phyloP scores from a whole-genome alignment of 2,329 filamentous ascomycete genomes.

The Aspergillus pseudotamarii region DNA sequence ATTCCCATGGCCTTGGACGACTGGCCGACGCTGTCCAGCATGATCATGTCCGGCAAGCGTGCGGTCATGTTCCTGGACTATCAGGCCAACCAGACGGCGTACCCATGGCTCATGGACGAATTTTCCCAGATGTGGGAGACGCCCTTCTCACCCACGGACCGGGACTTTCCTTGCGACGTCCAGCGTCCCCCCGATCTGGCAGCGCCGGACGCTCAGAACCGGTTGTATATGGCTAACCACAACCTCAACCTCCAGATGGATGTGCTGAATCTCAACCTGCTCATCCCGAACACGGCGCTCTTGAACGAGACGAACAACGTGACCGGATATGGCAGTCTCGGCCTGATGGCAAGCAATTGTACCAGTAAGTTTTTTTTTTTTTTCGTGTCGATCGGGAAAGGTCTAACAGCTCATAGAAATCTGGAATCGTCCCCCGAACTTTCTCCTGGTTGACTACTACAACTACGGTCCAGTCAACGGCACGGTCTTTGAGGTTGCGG shows the following conservation, averaged over 20 bases:
- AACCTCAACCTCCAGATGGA: constrained; percentile 81
- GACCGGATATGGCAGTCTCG: constrained; percentile 67
- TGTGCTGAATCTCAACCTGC: constrained; percentile 63
- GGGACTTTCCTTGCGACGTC: constrained; percentile 74
- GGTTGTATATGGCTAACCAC: constrained; percentile 85
- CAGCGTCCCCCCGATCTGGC: constrained; percentile 73
- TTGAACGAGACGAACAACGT: constrained; percentile 73
- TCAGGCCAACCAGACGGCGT: constrained; percentile 73
- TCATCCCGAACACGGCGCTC: constrained; percentile 71
- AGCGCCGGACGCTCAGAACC: constrained; percentile 56
- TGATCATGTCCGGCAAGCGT: constrained; percentile 72
- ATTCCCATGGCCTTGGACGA: constrained; percentile 71
- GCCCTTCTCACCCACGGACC: constrained; percentile 73
- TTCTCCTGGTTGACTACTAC: constrained; percentile 84
- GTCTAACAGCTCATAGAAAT: constrained; percentile 32
- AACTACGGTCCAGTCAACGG: constrained; percentile 69
- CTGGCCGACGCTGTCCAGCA: constrained; percentile 80
- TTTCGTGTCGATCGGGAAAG: neutral
- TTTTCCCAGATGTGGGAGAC: constrained; percentile 92
- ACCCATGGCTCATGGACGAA: constrained; percentile 84
- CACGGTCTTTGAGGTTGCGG: constrained; percentile 76
- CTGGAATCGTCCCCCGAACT: constrained; percentile 70
- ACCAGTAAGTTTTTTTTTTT: constrained; percentile 39
- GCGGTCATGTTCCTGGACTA: constrained; percentile 86
- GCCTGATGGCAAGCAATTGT: constrained; percentile 66